Conservation (phyloP, 148 eudicot species). For the Rhododendron ferrugineum region DNA sequence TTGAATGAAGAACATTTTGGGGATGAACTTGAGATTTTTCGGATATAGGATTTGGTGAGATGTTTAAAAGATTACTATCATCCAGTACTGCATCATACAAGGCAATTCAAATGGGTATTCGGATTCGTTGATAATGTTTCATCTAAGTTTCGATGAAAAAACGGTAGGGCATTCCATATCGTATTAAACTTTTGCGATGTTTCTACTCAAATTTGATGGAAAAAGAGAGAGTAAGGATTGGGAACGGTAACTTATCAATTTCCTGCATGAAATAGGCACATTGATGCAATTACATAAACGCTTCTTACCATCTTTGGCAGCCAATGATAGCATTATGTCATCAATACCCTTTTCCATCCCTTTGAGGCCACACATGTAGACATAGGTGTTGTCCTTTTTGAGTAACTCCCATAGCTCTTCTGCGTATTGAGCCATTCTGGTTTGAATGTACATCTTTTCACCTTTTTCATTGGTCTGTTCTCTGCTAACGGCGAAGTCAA, state of each 20-base stretch:
- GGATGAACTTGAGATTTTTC: not conserved
- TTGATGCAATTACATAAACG: not conserved
- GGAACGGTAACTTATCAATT: not conserved
- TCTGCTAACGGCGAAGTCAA: constrained; percentile 93
- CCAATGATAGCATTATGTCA: constrained; percentile 85
- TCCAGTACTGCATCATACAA: not conserved
- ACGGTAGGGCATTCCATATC: not conserved
- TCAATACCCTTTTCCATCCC: constrained; percentile 99
- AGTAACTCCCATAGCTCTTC: constrained; percentile 88
- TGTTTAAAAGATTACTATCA: not conserved
- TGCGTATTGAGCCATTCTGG: constrained; percentile 93
- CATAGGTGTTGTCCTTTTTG: constrained; percentile 88
- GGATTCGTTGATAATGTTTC: not conserved
- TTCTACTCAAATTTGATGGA: not conserved
- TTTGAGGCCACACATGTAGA: constrained; percentile 97
- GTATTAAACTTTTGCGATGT: not conserved
- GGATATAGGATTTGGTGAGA: not conserved
- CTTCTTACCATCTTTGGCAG: constrained; percentile 78
- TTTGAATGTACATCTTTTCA: constrained; percentile 97
- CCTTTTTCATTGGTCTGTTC: constrained; percentile 92
- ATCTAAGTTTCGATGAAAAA: not conserved
- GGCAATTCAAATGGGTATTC: not conserved
- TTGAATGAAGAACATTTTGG: not conserved
- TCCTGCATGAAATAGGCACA: not conserved
- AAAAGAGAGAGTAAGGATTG: not conserved